These are phyloP conservation scores for Paracoccidioides lutzii DNA, from an alignment of 2,329 filamentous ascomycete genomes.

Conservation along the genomic window DNA sequence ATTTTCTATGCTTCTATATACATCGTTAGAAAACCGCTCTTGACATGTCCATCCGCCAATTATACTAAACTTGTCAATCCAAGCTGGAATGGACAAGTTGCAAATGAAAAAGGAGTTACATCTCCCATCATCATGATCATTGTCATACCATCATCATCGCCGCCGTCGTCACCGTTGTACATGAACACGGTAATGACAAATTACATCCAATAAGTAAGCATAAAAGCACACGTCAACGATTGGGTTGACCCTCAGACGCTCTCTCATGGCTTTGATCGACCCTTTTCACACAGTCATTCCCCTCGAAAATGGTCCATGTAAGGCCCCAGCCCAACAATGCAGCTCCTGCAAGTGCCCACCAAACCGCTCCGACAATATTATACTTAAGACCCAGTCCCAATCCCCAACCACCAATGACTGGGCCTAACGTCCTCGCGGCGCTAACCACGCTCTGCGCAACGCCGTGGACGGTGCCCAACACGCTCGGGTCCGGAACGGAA, in stretches of 20 bases:
- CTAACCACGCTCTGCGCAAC: constrained; percentile 44
- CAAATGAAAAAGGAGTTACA: background rate
- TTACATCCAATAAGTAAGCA: background rate
- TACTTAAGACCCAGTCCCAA: constrained; percentile 41
- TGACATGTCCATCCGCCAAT: background rate
- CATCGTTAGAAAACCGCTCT: too few species aligned
- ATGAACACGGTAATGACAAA: background rate
- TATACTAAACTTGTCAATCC: background rate
- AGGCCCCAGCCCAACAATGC: constrained; percentile 45
- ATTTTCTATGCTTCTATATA: too few species aligned
- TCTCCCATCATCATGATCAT: background rate
- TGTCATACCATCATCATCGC: background rate
- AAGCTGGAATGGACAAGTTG: background rate
- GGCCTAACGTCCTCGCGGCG: constrained; percentile 43
- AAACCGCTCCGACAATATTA: constrained; percentile 44
- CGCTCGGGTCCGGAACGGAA: constrained; percentile 42
- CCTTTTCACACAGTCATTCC: constrained; percentile 45
- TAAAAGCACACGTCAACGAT: background rate
- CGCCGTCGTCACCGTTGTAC: background rate
- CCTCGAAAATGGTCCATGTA: constrained; percentile 51
- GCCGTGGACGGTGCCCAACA: constrained; percentile 47
- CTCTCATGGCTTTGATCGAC: constrained; percentile 10
- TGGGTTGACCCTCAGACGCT: constrained; percentile 9
- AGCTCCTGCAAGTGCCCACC: constrained; percentile 45
- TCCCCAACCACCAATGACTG: constrained; percentile 42